Evolutionary conservation across 306 rosid genomes (phyloP).

Genomic region (Luffa aegyptiaca): DNA sequence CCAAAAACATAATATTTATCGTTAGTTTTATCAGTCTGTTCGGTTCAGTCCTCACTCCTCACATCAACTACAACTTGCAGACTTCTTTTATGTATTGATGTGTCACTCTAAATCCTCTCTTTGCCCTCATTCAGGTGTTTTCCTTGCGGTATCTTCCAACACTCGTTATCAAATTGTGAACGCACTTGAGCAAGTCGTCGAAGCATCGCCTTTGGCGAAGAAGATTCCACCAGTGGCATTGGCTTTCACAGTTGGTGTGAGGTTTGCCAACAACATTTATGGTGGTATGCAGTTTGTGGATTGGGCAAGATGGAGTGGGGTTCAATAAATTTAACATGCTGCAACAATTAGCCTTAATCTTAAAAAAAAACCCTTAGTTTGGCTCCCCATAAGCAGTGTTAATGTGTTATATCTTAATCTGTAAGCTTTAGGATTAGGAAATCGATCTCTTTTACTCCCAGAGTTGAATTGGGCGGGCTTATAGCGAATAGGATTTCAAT

Average conservation of each 20-base stretch:
- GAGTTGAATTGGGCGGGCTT: background rate
- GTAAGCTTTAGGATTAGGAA: background rate
- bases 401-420: background rate
- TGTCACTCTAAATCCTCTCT: background rate
- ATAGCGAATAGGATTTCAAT: background rate
- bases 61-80: background rate
- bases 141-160: conserved; percentile 93
- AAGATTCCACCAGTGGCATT: conserved; percentile 69
- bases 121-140: conserved; percentile 45
- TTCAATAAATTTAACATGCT: conserved; percentile 31
- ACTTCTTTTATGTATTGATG: background rate
- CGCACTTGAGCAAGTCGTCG: conserved; percentile 71
- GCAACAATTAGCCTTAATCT: background rate
- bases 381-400: background rate
- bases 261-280: conserved; percentile 86
- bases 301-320: conserved; percentile 92
- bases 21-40: background rate
- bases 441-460: background rate
- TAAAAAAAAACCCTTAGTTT: background rate
- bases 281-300: conserved; percentile 96
- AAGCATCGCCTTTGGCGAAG: conserved; percentile 67
- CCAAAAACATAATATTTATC: background rate
- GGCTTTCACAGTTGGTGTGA: conserved; percentile 79
- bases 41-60: background rate
- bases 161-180: conserved; percentile 80